phyloP scores from a whole-genome alignment of 805 yeast genomes.

The Yarrowia alimentaria region DNA sequence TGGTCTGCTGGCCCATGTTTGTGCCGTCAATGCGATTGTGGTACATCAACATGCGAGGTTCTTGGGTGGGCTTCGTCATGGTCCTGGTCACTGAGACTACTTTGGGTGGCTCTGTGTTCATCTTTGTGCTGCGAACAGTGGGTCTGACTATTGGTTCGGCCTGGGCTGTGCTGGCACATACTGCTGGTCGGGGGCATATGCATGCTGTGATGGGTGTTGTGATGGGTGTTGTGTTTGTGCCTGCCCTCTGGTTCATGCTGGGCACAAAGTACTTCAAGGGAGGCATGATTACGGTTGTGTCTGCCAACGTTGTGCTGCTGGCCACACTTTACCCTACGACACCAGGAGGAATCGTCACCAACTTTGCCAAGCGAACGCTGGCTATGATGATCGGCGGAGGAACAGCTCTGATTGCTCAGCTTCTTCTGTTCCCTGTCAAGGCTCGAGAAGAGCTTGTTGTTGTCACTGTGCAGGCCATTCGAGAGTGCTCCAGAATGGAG shows the following conservation, averaged over 20 bases:
- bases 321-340: constrained; percentile 45
- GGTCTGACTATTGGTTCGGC: constrained; percentile 51
- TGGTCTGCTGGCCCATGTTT: constrained; percentile 53
- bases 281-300: constrained; percentile 50
- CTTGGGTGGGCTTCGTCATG: constrained; percentile 57
- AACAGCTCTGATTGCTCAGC: constrained; percentile 48
- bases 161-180: constrained; percentile 51
- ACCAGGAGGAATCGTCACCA: constrained; percentile 45
- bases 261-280: constrained; percentile 53
- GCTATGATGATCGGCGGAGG: constrained; percentile 54
- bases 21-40: constrained; percentile 48
- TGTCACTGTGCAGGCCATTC: constrained; percentile 45
- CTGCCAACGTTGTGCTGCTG: constrained; percentile 49
- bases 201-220: constrained; percentile 46
- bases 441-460: constrained; percentile 48
- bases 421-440: constrained; percentile 48
- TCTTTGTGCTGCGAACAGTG: constrained; percentile 48
- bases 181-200: constrained; percentile 41
- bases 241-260: constrained; percentile 48
- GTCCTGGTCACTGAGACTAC: constrained; percentile 51
- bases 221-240: constrained; percentile 46
- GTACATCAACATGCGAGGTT: constrained; percentile 50
- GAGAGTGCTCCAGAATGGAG: constrained; percentile 44
- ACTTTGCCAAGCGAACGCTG: constrained; percentile 51
- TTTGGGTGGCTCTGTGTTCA: constrained; percentile 51